Base-by-base conservation (phyloP, 176 grass and related monocot species). In the Avena atlantica region DNA sequence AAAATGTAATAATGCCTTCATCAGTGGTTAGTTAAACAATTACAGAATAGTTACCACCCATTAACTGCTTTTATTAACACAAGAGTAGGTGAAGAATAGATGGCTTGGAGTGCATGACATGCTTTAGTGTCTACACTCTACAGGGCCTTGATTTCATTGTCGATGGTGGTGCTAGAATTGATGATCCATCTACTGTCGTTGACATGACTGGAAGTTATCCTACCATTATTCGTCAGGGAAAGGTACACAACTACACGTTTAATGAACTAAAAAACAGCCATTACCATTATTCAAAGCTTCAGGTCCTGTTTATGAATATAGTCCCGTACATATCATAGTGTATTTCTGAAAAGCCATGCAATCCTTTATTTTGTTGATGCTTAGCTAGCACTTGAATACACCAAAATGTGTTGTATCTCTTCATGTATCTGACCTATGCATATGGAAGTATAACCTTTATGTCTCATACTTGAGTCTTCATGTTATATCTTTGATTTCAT, bases 111-210 rank as follows among this genome's bases (percentile, higher is more conserved):
- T 70, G 42, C 68, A 72, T 88, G 36, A 31, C 40, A 62, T 78
- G 48, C 19, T 81, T 34, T 69, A 23, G 4, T 83, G 27, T 86
- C 78, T 50, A 23, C 24, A 79, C 74, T 88, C 31, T 84, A 25
- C 82, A 96, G 97, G 97, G 97, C 49, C 87, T 99, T 57, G 97
- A 99, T 91, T 99, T 99, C 92, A 88, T 99, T 91, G 85, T 99
- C 79, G 94, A 96, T 71, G 90, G 94, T 59, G 94, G 92, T 87
- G 61, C 89, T 50, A 96, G 94, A 96, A 85, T 89, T 69, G 92
- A 90, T 75, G 94, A 99, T 51, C 97, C 94, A 70, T 99, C 97
- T 44, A 99, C 97, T 19, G 89, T 99, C n/a, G 94, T 99, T 83
- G 97, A 99, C 83, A 94, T 96, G 97, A 99, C 80, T 9, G 85